Evolutionary conservation across 441 rosid genomes (phyloP).

Genomic region (Mallotus japonicus): DNA sequence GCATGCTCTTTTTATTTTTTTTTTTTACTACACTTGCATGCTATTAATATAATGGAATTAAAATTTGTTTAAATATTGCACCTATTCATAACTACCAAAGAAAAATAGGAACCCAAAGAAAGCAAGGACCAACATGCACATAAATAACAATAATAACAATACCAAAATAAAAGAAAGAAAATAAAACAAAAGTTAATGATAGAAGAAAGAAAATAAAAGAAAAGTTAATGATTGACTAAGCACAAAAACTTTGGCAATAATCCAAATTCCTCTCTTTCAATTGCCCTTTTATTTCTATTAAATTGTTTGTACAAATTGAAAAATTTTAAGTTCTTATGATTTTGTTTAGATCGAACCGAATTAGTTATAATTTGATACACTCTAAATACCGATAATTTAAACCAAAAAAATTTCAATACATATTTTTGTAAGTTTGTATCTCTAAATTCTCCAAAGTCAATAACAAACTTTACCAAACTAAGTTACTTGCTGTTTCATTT

Average conservation of each 20-base stretch:
- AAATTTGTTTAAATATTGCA: neutral
- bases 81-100: conserved; percentile 13
- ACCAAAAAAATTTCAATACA: neutral
- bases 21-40: neutral
- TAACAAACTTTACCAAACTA: conserved; percentile 51
- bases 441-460: conserved; percentile 35
- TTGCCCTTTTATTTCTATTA: neutral
- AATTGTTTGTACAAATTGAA: neutral
- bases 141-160: neutral
- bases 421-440: neutral
- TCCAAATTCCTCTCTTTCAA: neutral
- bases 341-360: too few species aligned
- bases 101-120: conserved; percentile 18
- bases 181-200: neutral
- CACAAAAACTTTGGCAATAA: neutral
- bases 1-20: too few species aligned
- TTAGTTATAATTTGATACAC: too few species aligned
- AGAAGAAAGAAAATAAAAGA: neutral
- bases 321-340: too few species aligned
- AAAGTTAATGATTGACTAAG: neutral
- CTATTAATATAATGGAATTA: neutral
- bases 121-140: neutral
- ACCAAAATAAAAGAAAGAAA: neutral
- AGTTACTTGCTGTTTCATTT: conserved; percentile 6
- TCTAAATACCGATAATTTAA: too few species aligned